These are phyloP conservation scores for Paraconiothyrium brasiliense DNA, from an alignment of 2,329 filamentous ascomycete genomes.

Conservation along the genomic window DNA sequence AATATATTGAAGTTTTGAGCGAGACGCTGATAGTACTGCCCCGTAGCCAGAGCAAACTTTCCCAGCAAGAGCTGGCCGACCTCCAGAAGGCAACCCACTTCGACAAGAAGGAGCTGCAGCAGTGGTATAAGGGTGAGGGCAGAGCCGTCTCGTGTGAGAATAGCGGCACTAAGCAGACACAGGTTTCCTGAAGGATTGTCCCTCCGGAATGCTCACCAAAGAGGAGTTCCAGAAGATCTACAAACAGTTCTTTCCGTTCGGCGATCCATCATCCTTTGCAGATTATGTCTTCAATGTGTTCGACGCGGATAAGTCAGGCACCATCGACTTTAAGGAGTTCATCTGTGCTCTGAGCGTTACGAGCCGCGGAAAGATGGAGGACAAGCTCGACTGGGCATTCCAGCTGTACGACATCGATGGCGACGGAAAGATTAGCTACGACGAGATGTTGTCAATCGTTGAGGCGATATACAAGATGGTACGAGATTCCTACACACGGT, in stretches of 20 bases:
- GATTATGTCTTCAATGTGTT: conserved; percentile 99
- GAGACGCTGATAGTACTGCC: conserved; percentile 45
- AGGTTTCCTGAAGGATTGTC: conserved; percentile 99
- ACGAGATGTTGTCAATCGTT: conserved; percentile 98
- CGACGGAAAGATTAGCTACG: conserved; percentile 98
- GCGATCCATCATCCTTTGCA: conserved; percentile 95
- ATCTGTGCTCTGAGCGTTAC: conserved; percentile 98
- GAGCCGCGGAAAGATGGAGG: conserved; percentile 97
- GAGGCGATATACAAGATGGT: conserved; percentile 99
- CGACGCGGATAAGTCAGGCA: conserved; percentile 95
- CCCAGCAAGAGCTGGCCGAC: conserved; percentile 92
- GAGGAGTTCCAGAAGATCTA: conserved; percentile 99
- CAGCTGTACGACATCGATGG: conserved; percentile 99
- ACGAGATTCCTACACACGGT: conserved; percentile 16
- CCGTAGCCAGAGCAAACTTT: conserved; percentile 94
- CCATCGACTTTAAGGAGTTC: conserved; percentile 99
- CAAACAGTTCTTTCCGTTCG: conserved; percentile 98
- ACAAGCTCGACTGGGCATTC: conserved; percentile 99
- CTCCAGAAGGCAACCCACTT: conserved; percentile 98
- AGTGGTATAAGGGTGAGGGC: conserved; percentile 95
- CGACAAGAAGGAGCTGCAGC: conserved; percentile 98
- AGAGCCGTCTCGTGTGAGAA: not conserved
- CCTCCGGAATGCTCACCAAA: conserved; percentile 94
- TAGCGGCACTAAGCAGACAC: conserved; percentile 30
- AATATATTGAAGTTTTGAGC: conserved; percentile 35